phyloP scores from a whole-genome alignment of 805 yeast species.

The Grigorovia humatica region DNA sequence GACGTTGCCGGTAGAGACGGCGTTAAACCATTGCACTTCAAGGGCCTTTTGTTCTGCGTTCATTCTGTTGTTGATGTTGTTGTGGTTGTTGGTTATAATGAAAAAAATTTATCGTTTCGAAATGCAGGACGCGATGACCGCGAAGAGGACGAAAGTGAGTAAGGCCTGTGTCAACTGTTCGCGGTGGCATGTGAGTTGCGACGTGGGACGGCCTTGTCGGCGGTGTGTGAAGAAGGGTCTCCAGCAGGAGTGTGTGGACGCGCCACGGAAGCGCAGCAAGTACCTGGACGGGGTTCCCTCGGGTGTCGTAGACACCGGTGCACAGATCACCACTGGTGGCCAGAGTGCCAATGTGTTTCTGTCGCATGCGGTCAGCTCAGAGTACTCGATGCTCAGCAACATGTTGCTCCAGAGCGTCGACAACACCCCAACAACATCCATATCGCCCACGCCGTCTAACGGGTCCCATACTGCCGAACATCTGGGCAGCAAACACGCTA shows the following conservation, averaged over 20 bases:
- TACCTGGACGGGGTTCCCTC: conserved; percentile 57
- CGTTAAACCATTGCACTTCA: conserved; percentile 68
- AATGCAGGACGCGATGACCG: background rate
- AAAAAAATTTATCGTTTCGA: background rate
- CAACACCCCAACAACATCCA: background rate
- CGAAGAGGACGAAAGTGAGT: conserved; percentile 48
- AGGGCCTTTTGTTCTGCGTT: conserved; percentile 53
- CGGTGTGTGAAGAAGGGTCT: conserved; percentile 67
- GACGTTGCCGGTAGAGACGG: conserved; percentile 45
- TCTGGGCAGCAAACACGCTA: background rate
- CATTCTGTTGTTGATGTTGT: background rate
- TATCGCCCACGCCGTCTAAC: background rate
- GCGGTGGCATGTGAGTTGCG: conserved; percentile 87
- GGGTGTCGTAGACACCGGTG: conserved; percentile 8
- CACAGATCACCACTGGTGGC: too few species aligned
- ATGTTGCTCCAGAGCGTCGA: conserved; percentile 37
- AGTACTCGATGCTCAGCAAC: conserved; percentile 57
- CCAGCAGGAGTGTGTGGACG: conserved; percentile 68
- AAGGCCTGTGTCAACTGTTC: conserved; percentile 91
- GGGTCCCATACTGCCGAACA: background rate
- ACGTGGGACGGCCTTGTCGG: conserved; percentile 67
- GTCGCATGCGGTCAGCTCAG: conserved; percentile 64
- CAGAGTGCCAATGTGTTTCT: conserved; percentile 13
- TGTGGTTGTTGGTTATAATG: background rate
- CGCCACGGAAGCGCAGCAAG: conserved; percentile 78